Evolutionary conservation across 345 rosid species (phyloP).

Genomic region (Salix brachista): DNA sequence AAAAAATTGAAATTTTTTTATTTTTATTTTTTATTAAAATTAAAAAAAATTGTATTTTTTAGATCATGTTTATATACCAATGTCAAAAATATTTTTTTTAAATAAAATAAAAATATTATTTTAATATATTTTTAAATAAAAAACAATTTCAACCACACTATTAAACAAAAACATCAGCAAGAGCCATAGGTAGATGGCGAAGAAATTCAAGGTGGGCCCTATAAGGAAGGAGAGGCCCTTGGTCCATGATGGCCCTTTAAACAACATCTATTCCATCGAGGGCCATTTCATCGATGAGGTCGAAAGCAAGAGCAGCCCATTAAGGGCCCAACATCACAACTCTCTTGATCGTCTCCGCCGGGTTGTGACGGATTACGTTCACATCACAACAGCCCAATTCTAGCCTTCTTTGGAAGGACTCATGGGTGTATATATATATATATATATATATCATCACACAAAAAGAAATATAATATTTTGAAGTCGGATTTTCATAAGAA

Average conservation of each 20-base stretch:
- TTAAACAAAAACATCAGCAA: background rate
- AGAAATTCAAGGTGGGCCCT: constrained; percentile 48
- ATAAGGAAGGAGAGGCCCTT: constrained; percentile 50
- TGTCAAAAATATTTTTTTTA: too few species aligned
- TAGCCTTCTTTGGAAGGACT: constrained; percentile 46
- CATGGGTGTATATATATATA: constrained; percentile 17
- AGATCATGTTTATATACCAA: too few species aligned
- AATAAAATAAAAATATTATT: too few species aligned
- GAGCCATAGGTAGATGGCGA: constrained; percentile 52
- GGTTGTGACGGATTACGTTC: constrained; percentile 35
- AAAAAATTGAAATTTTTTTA: too few species aligned
- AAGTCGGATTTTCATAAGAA: background rate
- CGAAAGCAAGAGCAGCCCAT: constrained; percentile 27
- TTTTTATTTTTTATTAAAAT: too few species aligned
- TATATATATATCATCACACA: constrained; percentile 4
- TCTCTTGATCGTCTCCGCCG: constrained; percentile 15
- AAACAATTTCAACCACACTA: too few species aligned
- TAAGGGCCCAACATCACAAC: constrained; percentile 32
- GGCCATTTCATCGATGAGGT: constrained; percentile 54
- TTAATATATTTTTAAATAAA: too few species aligned
- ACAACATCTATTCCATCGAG: constrained; percentile 38
- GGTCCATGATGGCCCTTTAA: constrained; percentile 22
- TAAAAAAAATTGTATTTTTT: too few species aligned
- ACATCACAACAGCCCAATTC: constrained; percentile 19
- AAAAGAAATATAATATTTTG: background rate